Percentiles rank a stretch among this genome's conserved stretches.
Conservation (phyloP, 495 filamentous ascomycete species). For the Aspergillus saccharolyticus region DNA sequence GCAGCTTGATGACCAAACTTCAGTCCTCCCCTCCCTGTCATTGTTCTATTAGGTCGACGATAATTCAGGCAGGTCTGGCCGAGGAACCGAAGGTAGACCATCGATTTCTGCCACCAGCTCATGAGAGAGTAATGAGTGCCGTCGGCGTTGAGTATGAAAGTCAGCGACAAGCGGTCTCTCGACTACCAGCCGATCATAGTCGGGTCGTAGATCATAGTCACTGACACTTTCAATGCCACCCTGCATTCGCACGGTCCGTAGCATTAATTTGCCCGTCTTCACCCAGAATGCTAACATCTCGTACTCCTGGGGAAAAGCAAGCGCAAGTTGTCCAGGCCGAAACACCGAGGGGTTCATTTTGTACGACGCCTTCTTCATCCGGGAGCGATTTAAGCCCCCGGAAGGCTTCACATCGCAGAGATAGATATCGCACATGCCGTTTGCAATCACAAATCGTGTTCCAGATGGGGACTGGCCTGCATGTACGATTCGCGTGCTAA, state of each 20-base stretch:
- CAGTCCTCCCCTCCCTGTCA: not conserved
- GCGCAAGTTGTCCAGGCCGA: constrained; percentile 15
- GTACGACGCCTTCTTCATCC: constrained; percentile 20
- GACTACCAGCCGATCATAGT: constrained; percentile 20
- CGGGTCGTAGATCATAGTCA: constrained; percentile 23
- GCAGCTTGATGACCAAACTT: not conserved
- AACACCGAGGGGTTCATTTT: constrained; percentile 22
- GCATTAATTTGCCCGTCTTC: constrained; percentile 20
- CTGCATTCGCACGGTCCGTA: constrained; percentile 16
- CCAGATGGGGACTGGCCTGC: constrained; percentile 24
- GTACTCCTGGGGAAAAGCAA: constrained; percentile 22
- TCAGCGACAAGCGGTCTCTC: constrained; percentile 13
- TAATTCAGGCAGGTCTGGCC: constrained; percentile 18
- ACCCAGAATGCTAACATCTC: constrained; percentile 22
- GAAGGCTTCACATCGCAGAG: constrained; percentile 20
- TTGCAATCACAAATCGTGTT: constrained; percentile 19
- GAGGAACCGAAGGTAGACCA: constrained; percentile 8
- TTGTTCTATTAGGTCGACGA: constrained; percentile 5
- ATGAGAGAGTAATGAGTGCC: constrained; percentile 14
- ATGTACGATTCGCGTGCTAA: constrained; percentile 18
- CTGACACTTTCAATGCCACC: constrained; percentile 13
- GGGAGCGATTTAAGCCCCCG: constrained; percentile 15
- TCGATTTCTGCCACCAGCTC: constrained; percentile 15
- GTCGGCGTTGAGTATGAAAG: constrained; percentile 10
- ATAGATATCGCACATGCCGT: constrained; percentile 21